Base-by-base conservation (phyloP, 352 stramenopile genomes). In the Pythium aquatile region DNA sequence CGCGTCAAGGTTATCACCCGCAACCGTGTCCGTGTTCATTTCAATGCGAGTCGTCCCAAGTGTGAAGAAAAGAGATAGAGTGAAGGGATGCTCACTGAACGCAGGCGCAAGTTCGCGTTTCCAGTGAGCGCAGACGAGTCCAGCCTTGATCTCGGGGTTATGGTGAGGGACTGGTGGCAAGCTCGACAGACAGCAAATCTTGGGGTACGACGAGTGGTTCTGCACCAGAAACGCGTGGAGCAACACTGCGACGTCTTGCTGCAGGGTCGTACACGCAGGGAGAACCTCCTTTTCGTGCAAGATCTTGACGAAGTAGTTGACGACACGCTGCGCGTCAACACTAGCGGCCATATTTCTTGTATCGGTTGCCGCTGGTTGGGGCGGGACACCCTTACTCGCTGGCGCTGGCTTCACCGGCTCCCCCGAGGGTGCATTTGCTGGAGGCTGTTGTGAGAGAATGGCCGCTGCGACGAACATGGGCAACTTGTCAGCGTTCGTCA, bases 271-370 rank as follows among this genome's bases (percentile, higher is more conserved):
- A 37, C 65, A 62, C 8, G 63, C 52, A 17, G 80, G 79, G 1
- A 91, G 67, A 32, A 78, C 66, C 17, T 80, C 60, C 44, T 77
- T 73, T 58, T 81, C 78, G 30, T 81, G 74, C 51, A 85, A 62
- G 30, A 84, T 48, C 8, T 68, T 73, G 49, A 91, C 51, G 37
- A 90, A 91, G 53, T 75, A 91, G 46, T 91, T 93, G 42, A 90
- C 37, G 16, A 88, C 63, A 39, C 69, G 64, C 16, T 63, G 46
- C 4, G 63, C 24, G 53, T 83, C 69, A 8, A 70, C 44, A 16
- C 44, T 42, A 14, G n/a, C 30, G 7, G 26, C 7, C 1, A 51
- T 46, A 26, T 68, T 70, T 0, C 11, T 47, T 13, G 46, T 32
- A 29, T 65, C 63, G n/a, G 14, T 26, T 9, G 5, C 26, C 3